Evolutionary conservation across 164 flowering plant species (phyloP).

Genomic region (Houttuynia cordata): DNA sequence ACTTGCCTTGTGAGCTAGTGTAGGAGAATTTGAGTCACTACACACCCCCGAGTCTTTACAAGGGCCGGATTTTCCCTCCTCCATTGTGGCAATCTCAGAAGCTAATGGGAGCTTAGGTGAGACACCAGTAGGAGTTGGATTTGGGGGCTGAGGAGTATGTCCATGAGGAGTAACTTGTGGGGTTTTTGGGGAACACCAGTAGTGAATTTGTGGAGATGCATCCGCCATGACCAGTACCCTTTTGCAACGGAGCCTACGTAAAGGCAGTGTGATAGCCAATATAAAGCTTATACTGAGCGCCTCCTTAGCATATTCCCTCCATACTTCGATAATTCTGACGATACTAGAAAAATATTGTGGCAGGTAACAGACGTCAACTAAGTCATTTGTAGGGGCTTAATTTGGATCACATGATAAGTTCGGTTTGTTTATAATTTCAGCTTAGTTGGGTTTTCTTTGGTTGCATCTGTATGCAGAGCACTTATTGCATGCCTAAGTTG

Average conservation of each 20-base stretch:
- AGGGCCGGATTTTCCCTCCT: slow-evolving; percentile 4
- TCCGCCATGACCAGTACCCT: neutral
- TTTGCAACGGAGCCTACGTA: neutral
- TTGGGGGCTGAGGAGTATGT: neutral
- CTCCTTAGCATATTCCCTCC: too few species aligned
- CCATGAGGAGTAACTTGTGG: neutral
- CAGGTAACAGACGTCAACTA: too few species aligned
- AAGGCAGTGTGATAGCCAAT: neutral
- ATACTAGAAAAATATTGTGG: too few species aligned
- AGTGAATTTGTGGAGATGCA: neutral
- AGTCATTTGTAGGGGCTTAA: too few species aligned
- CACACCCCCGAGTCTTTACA: too few species aligned
- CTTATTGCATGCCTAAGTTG: too few species aligned
- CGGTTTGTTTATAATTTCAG: too few species aligned
- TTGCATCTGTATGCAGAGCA: too few species aligned
- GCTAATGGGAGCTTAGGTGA: neutral
- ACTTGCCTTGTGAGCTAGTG: neutral
- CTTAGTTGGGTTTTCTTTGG: too few species aligned
- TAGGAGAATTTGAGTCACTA: neutral
- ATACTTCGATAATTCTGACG: too few species aligned
- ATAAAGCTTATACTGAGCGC: neutral
- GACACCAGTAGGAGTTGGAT: neutral
- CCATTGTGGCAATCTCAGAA: neutral
- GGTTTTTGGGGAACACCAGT: neutral
- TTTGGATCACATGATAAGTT: too few species aligned